A percentile compares a stretch with the other conserved stretches of the same genome.
These are phyloP conservation scores for Ramichloridium luteum DNA, from an alignment of 2,329 filamentous ascomycete species.

Conservation along the genomic window DNA sequence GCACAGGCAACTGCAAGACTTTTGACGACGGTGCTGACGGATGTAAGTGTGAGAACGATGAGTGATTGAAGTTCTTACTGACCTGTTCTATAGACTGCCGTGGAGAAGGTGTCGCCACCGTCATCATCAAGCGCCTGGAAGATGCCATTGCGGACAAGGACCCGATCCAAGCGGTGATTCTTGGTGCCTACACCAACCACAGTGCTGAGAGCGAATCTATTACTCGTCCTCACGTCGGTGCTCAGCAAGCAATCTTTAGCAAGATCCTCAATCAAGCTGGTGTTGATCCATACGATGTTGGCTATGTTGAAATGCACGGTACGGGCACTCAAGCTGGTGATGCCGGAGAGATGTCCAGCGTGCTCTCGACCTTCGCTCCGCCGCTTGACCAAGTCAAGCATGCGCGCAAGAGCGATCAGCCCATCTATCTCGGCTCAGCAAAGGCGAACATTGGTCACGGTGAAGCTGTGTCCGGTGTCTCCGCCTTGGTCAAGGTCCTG, in stretches of 20 bases:
- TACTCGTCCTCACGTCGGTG: slow-evolving; percentile 11
- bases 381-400: too few species aligned
- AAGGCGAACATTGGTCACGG: slow-evolving; percentile 23
- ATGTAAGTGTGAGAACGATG: neutral
- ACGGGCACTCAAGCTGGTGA: slow-evolving; percentile 14
- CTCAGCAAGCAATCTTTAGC: slow-evolving; percentile 6
- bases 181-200: slow-evolving; percentile 8
- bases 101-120: slow-evolving; percentile 16
- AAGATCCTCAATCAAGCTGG: slow-evolving; percentile 9
- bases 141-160: slow-evolving; percentile 25
- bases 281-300: slow-evolving; percentile 8
- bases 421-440: slow-evolving; percentile 15
- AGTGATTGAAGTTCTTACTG: too few species aligned
- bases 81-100: too few species aligned
- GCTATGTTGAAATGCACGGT: slow-evolving; percentile 12
- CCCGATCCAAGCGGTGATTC: slow-evolving; percentile 13
- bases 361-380: too few species aligned
- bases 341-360: too few species aligned
- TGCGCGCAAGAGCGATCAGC: too few species aligned
- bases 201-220: slow-evolving; percentile 10
- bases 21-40: neutral
- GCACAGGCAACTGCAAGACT: slow-evolving; percentile 6
- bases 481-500: slow-evolving; percentile 52
- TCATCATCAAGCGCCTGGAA: slow-evolving; percentile 23
- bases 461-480: slow-evolving; percentile 28